These are phyloP conservation scores for Ceratobasidium sp. DNA, from an alignment of 1,284 basidiomycete genomes.

Conservation along the genomic window DNA sequence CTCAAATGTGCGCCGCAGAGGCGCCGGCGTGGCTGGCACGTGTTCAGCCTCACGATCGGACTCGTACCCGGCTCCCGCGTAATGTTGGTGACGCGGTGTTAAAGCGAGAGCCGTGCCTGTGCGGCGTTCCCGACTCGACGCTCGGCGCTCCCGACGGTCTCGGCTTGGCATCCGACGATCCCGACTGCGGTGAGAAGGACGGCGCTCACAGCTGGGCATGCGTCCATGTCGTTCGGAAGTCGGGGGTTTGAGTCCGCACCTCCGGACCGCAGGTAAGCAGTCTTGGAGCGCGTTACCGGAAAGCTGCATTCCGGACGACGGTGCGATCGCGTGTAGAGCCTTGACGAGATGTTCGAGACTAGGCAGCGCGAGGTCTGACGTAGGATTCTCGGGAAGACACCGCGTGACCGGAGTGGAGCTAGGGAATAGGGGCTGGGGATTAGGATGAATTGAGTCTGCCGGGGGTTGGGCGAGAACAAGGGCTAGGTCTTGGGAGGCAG, in stretches of 20 bases:
- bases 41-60: slow-evolving; percentile 1
- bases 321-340: slow-evolving; percentile 9
- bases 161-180: background rate
- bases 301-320: background rate
- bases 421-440: slow-evolving; percentile 24
- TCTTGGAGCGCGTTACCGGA: background rate
- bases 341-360: slow-evolving; percentile 33
- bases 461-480: slow-evolving; percentile 9
- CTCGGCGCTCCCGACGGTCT: slow-evolving; percentile 16
- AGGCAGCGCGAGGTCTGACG: slow-evolving; percentile 29
- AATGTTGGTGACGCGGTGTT: background rate
- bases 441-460: background rate
- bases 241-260: background rate
- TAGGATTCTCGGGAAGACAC: slow-evolving; percentile 31
- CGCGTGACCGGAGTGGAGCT: slow-evolving; percentile 14
- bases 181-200: background rate
- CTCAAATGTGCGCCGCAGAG: background rate
- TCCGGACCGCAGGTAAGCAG: background rate
- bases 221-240: background rate
- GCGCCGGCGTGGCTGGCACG: background rate
- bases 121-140: background rate
- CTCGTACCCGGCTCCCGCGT: background rate
- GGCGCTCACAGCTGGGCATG: slow-evolving; percentile 12
- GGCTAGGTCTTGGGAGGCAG: slow-evolving; percentile 1
- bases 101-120: background rate